phyloP scores from a whole-genome alignment of 2,329 filamentous ascomycete genomes.

The Venturia pyrina region DNA sequence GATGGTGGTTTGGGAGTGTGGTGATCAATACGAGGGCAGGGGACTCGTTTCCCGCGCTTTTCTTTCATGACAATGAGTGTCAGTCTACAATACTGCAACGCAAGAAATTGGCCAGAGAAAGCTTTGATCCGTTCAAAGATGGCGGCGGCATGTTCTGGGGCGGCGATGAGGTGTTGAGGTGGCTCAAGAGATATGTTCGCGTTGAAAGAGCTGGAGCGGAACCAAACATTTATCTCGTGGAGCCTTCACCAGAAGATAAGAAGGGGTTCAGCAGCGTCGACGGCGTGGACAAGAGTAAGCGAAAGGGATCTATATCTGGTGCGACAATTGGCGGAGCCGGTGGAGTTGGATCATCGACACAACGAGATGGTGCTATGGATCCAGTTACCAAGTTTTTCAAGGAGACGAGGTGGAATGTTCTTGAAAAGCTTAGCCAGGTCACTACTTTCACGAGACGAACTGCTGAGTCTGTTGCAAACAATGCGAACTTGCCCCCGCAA shows the following conservation, averaged over 20 bases:
- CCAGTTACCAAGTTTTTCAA: slow-evolving; percentile 89
- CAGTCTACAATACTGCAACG: slow-evolving; percentile 91
- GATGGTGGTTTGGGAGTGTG: slow-evolving; percentile 97
- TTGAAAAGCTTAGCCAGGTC: slow-evolving; percentile 95
- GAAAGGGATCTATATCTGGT: slow-evolving; percentile 12
- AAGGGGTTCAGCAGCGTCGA: slow-evolving; percentile 58
- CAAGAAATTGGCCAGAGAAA: slow-evolving; percentile 73
- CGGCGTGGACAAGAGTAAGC: slow-evolving; percentile 25
- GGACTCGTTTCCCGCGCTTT: slow-evolving; percentile 88
- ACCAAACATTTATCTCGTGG: slow-evolving; percentile 81
- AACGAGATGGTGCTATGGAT: slow-evolving; percentile 68
- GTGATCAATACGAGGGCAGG: slow-evolving; percentile 87
- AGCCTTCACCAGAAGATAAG: slow-evolving; percentile 77
- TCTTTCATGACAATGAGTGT: slow-evolving; percentile 97
- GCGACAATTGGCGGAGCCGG: slow-evolving; percentile 17
- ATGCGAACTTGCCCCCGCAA: slow-evolving; percentile 82
- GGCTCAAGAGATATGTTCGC: slow-evolving; percentile 74
- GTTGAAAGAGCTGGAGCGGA: slow-evolving; percentile 80
- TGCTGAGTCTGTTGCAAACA: slow-evolving; percentile 84
- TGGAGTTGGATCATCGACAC: slow-evolving; percentile 25
- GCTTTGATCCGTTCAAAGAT: slow-evolving; percentile 82
- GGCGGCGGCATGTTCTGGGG: slow-evolving; percentile 91
- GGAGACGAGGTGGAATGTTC: slow-evolving; percentile 88
- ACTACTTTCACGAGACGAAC: slow-evolving; percentile 91
- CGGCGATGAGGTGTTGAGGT: slow-evolving; percentile 85